Evolutionary conservation across 306 rosid genomes (phyloP).

Genomic region (Vigna nakashimae): DNA sequence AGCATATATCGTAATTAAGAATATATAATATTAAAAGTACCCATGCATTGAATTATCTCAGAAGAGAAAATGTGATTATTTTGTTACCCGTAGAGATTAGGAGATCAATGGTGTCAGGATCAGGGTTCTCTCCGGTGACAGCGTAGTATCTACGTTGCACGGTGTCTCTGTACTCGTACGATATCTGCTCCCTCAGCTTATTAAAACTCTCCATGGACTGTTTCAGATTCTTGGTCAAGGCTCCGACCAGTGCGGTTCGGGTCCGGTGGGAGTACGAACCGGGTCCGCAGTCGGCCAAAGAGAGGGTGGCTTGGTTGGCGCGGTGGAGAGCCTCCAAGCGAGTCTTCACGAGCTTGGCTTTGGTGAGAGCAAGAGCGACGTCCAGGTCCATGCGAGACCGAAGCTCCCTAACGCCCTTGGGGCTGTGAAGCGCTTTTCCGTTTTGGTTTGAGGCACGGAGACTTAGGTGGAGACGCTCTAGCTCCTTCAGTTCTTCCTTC

Average conservation of each 20-base stretch:
- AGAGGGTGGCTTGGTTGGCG: constrained; percentile 66
- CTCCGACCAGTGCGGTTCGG: constrained; percentile 70
- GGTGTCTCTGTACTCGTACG: constrained; percentile 80
- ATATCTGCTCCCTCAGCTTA: constrained; percentile 68
- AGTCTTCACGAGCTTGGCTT: constrained; percentile 72
- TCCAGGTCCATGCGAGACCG: constrained; percentile 90
- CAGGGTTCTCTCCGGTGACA: constrained; percentile 90
- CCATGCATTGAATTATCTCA: too few species aligned
- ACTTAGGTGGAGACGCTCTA: constrained; percentile 58
- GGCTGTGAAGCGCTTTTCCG: constrained; percentile 78
- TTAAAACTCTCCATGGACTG: constrained; percentile 88
- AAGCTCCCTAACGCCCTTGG: constrained; percentile 73
- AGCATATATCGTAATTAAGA: too few species aligned
- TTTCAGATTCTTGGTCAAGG: constrained; percentile 74
- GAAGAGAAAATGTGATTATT: neutral
- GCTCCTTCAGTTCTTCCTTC: constrained; percentile 79
- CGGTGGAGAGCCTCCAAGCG: constrained; percentile 83
- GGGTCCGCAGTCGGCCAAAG: constrained; percentile 69
- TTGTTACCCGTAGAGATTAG: constrained; percentile 80
- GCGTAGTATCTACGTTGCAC: constrained; percentile 87
- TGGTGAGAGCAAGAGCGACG: constrained; percentile 72
- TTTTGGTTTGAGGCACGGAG: constrained; percentile 66
- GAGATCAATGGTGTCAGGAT: constrained; percentile 74
- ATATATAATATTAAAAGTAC: too few species aligned
- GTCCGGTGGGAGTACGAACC: constrained; percentile 90